Conservation (phyloP, 1,139 yeast genomes). For the Protomyces gravidus region DNA sequence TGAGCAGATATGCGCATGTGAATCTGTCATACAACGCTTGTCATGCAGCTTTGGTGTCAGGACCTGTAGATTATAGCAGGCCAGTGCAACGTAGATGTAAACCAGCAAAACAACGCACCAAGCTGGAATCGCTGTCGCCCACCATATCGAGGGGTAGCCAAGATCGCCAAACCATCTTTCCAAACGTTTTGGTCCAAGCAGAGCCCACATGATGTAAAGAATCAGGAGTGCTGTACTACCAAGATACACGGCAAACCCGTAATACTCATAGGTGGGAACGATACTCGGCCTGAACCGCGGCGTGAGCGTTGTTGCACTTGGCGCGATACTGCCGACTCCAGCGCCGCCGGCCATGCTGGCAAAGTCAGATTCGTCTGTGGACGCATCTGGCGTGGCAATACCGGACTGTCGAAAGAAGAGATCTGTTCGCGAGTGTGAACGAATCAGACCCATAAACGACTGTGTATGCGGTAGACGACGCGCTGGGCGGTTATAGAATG, state of each 20-base stretch:
- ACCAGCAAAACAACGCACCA: conserved; percentile 65
- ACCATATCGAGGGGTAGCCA: conserved; percentile 81
- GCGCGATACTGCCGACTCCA: conserved; percentile 5
- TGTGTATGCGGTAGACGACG: conserved; percentile 19
- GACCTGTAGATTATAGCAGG: conserved; percentile 68
- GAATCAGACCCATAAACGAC: conserved; percentile 17
- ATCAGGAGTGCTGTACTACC: conserved; percentile 29
- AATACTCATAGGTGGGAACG: conserved; percentile 32
- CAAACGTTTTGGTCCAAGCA: conserved; percentile 52
- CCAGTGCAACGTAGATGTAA: conserved; percentile 64
- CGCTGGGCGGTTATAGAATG: conserved; percentile 23
- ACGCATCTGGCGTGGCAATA: not conserved
- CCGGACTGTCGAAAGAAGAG: not conserved
- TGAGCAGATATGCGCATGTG: conserved; percentile 46
- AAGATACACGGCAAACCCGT: conserved; percentile 31
- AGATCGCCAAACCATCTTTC: conserved; percentile 55
- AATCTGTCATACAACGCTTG: conserved; percentile 63
- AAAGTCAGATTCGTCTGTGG: not conserved
- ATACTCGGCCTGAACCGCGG: conserved; percentile 18
- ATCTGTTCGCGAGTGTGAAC: conserved; percentile 2
- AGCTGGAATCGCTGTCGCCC: conserved; percentile 76
- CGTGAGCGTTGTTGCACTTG: conserved; percentile 17
- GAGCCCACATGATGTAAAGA: conserved; percentile 64
- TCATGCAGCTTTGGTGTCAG: conserved; percentile 59
- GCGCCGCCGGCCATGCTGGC: not conserved